phyloP scores from a whole-genome alignment of 78 protist genomes.

The Dictyostelium capitatum region DNA sequence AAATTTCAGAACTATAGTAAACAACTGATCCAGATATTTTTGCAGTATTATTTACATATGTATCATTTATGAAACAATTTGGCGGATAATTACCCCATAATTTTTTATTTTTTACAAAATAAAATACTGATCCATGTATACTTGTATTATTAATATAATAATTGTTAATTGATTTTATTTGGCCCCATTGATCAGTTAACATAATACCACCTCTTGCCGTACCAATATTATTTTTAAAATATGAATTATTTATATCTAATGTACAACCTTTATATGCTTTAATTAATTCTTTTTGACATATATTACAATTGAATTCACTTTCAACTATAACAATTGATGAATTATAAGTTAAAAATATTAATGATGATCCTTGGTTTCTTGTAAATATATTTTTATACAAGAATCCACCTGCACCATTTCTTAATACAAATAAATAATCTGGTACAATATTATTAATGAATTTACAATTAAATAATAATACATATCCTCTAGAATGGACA shows the following conservation, averaged over 20 bases:
- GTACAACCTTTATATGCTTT: not conserved
- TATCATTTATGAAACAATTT: not conserved
- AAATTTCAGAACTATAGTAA: not conserved
- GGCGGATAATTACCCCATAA: not conserved
- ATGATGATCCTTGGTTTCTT: not conserved
- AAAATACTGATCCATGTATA: not conserved
- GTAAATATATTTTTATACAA: not conserved
- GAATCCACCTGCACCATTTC: constrained; percentile 10
- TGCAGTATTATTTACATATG: not conserved
- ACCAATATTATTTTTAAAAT: constrained; percentile 2
- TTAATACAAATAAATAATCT: not conserved
- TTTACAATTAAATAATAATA: not conserved
- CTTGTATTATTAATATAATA: constrained; percentile 19
- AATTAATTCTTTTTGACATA: not conserved
- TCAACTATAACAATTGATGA: not conserved
- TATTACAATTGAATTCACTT: not conserved
- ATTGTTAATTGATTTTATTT: not conserved
- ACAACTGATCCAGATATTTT: not conserved
- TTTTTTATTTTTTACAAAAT: not conserved
- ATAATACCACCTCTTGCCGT: not conserved
- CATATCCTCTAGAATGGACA: not conserved
- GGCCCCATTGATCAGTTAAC: not conserved
- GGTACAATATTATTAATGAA: not conserved
- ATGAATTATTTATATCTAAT: not conserved
- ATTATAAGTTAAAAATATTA: not conserved